Base-by-base conservation (phyloP, 768 basidiomycete genomes). In the Termitomyces sp. region DNA sequence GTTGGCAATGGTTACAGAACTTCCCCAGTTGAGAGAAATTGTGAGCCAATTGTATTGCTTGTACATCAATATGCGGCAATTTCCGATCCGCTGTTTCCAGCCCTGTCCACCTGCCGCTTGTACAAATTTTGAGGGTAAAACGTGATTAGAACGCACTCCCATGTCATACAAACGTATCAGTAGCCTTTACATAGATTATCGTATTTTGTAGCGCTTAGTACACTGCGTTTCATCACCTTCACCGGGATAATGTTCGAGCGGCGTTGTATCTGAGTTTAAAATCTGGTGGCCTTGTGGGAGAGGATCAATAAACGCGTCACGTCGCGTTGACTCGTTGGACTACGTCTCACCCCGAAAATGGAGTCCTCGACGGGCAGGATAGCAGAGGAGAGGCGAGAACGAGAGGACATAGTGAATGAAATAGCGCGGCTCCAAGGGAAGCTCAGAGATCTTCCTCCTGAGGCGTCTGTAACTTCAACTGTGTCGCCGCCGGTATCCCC, bases 371-470 rank as follows among this genome's bases (percentile, higher is more conserved):
- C 77, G 1, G 72, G 71, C 58, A 76, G 79, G 61, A 60, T 59
- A 2, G 62, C 73, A 41, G 69, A 72, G 10, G 76, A 78, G 27
- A 67, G 66, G 44, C 69, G 65, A 29, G 75, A 66, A 53, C 82
- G 85, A 55, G 75, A 73, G 42, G 77, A 81, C 37, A 68, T 90
- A 13, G 72, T 76, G 42, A 71, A 68, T 16, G 76, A 88, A 60
- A 90, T 90, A 48, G 77, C 79, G 0, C 61, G 61, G 0, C 70
- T 90, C 26, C 79, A 88, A 58, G 74, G 81, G 0, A 80, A 87
- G 66, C 77, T 88, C 20, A 63, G 64, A 14, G 71, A 75, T 37
- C 47, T 76, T 39, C 74, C 75, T 12, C 66, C 70, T 24, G 61
- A 60, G 36, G 53, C 42, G 4, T 36, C 20, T 36, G 46, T 46